These are phyloP conservation scores for Penicillium brevicompactum DNA, from an alignment of 2,329 filamentous ascomycete genomes.

Conservation along the genomic window DNA sequence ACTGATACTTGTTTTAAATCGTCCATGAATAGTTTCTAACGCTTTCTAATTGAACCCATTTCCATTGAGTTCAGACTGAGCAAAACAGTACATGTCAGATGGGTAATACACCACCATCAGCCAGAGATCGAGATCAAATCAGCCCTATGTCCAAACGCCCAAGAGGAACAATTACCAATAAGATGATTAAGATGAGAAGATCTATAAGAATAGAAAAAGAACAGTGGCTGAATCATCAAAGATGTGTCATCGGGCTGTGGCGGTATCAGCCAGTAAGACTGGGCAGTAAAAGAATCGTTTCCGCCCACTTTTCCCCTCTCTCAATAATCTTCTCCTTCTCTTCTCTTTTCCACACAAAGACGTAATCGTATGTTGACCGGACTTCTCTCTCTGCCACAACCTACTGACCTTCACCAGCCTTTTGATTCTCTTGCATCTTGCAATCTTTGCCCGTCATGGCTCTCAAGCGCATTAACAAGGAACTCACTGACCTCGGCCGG, in stretches of 20 bases:
- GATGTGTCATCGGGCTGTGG: conserved; percentile 24
- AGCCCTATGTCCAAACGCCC: too few species aligned
- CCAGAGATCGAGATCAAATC: too few species aligned
- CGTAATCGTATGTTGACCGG: conserved; percentile 26
- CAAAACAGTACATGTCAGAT: too few species aligned
- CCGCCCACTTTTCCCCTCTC: conserved; percentile 24
- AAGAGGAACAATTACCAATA: too few species aligned
- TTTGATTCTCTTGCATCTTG: conserved; percentile 6
- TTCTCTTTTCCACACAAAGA: conserved; percentile 34
- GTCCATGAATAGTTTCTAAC: too few species aligned
- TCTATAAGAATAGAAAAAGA: not conserved
- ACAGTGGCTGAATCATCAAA: conserved; percentile 2
- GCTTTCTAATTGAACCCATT: too few species aligned
- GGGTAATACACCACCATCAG: too few species aligned
- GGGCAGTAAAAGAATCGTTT: conserved; percentile 9
- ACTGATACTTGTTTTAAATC: too few species aligned
- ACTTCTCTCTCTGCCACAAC: not conserved
- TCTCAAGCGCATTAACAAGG: conserved; percentile 57
- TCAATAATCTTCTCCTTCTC: conserved; percentile 28
- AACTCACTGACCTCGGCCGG: conserved; percentile 56
- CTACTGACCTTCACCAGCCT: not conserved
- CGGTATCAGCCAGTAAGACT: conserved; percentile 24
- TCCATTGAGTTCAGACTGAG: too few species aligned
- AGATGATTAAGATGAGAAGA: not conserved
- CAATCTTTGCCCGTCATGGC: conserved; percentile 42